phyloP scores from a whole-genome alignment of 225 moss, liverwort and hornwort species.

The Pleurozium schreberi region DNA sequence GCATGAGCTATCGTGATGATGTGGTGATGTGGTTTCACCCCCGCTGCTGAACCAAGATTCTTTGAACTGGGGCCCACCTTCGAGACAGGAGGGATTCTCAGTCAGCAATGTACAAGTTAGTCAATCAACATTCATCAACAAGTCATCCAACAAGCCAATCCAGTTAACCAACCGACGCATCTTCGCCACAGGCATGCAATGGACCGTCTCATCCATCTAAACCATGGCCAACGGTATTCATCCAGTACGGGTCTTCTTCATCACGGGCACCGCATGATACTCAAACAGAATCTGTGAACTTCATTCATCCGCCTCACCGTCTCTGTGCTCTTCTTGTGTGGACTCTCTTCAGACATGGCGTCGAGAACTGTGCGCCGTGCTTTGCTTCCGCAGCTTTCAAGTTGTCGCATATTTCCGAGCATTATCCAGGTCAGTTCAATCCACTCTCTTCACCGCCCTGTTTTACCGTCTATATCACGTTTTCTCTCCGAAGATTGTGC shows the following conservation, averaged over 20 bases:
- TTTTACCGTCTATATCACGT: not conserved
- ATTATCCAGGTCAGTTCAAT: not conserved
- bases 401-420: not conserved
- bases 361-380: not conserved
- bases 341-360: not conserved
- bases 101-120: not conserved
- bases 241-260: not conserved
- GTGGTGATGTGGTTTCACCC: too few species aligned
- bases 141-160: not conserved
- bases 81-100: not conserved
- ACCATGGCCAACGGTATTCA: not conserved
- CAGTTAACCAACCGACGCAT: not conserved
- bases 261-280: not conserved
- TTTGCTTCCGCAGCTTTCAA: not conserved
- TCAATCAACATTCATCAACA: not conserved
- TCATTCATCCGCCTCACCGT: not conserved
- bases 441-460: not conserved
- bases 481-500: not conserved
- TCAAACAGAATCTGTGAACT: not conserved
- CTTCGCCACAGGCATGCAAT: not conserved
- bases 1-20: too few species aligned
- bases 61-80: not conserved
- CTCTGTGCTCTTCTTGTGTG: not conserved
- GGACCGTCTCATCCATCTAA: not conserved
- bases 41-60: too few species aligned